These are phyloP conservation scores for Isoetes taiwanensis DNA, from an alignment of 75 land plant species.

Conservation along the genomic window DNA sequence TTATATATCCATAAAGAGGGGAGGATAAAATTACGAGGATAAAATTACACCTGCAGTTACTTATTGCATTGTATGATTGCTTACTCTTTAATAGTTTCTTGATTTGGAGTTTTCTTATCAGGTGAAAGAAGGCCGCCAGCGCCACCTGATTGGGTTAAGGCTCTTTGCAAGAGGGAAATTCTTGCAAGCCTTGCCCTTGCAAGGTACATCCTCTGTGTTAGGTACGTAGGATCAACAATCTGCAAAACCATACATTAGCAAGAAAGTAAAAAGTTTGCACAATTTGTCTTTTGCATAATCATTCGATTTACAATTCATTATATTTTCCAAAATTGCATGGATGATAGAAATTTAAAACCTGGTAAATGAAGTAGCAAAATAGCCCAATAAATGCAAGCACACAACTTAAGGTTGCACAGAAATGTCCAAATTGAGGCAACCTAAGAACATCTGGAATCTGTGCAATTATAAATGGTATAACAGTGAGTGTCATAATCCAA, in stretches of 20 bases:
- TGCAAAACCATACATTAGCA: neutral
- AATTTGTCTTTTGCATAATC: neutral
- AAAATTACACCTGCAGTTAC: too few relatives aligned
- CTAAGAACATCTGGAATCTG: neutral
- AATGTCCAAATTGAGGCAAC: neutral
- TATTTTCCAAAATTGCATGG: neutral
- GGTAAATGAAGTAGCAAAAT: neutral
- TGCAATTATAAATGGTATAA: neutral
- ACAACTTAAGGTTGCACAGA: neutral
- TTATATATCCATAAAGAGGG: neutral
- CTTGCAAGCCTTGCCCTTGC: neutral
- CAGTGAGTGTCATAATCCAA: slow-evolving; percentile 2
- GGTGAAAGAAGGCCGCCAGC: neutral
- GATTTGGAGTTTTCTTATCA: neutral
- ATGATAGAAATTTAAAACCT: too few relatives aligned
- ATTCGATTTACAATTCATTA: neutral
- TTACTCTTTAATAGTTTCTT: neutral
- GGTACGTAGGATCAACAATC: neutral
- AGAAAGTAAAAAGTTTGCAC: neutral
- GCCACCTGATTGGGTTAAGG: too few relatives aligned
- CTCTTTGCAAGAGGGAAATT: too few relatives aligned
- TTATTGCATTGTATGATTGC: too few relatives aligned
- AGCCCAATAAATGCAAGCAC: neutral
- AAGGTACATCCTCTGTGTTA: neutral
- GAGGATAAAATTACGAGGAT: neutral